Base-by-base conservation (phyloP, 78 protist genomes). In the Cavenderia fasciculata region DNA sequence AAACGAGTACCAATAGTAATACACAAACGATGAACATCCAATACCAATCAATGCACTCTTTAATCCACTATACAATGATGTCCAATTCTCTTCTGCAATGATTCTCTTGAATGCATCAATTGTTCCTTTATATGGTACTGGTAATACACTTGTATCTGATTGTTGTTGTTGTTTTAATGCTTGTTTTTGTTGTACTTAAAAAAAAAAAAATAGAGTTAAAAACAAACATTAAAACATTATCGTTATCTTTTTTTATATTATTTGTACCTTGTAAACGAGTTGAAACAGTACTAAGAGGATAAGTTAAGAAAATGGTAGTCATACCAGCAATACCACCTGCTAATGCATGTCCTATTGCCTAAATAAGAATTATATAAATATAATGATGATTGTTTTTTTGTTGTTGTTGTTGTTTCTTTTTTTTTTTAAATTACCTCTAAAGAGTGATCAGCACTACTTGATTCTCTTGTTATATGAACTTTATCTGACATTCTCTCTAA, bases 301-400 rank as follows among this genome's bases (percentile, higher is more conserved):
- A 91, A 25, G 94, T 91, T 27, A 65, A 43, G 0, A 90, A 84
- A 51, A 77, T 68, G n/a, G 88, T 77, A 0, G 78, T 51, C 87
- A 68, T 75, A 54, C 94, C 94, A 16, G 92, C 88, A 11, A 91
- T 18, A 49, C 88, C 94, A 40, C 94, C 94, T 19, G 94, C 90
- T 2, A 79, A 59, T 23, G 94, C 94, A 41, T 91, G 92, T 23
- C 85, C 92, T 11, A 86, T 46, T 52, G 92, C 87, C 68, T 75
- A 59, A 11, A 59, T 33, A 19, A 59, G 33, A 33, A 59, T 14
- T 59, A 31, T 11, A 59, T 31, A 27, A 10, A 27, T 4, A 31
- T 19, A 59, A 59, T 43, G 0, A 19, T 49, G 4, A 52, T 21
- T 12, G 6, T 44, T 44, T 44, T 11, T 11, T 44, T 44, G 6